Percentiles rank a stretch among this genome's conserved stretches.
Evolutionary conservation across 2,329 filamentous ascomycete species (phyloP).

Genomic region (Cladosporium colombiae): DNA sequence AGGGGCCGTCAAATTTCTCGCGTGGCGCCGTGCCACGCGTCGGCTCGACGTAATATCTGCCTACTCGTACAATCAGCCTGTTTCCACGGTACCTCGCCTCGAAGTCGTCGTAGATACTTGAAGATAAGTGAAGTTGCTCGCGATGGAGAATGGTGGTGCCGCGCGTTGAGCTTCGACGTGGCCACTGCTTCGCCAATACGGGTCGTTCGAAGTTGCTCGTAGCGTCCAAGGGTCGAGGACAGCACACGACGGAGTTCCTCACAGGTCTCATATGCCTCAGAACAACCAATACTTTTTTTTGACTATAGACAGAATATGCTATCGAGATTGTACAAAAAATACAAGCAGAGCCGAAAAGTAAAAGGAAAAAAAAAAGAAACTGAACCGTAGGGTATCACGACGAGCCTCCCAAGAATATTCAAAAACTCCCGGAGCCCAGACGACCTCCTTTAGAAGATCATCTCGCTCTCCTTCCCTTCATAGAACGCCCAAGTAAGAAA

Average conservation of each 20-base stretch:
- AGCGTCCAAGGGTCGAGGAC: not conserved
- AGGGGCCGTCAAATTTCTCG: not conserved
- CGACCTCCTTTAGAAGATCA: not conserved
- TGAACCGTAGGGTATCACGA: constrained; percentile 8
- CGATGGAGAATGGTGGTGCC: not conserved
- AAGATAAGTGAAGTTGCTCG: not conserved
- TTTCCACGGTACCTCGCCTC: not conserved
- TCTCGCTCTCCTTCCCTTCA: not conserved
- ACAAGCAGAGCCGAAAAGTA: not conserved
- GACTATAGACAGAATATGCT: not conserved
- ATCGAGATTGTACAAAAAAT: not conserved
- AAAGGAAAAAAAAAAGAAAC: not conserved
- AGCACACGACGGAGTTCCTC: too few species aligned
- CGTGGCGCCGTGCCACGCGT: not conserved
- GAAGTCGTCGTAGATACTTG: not conserved
- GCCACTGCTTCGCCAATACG: too few species aligned
- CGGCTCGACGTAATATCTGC: not conserved
- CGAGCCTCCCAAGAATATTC: constrained; percentile 1
- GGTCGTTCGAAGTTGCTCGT: not conserved
- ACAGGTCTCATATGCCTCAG: not conserved
- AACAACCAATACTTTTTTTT: not conserved
- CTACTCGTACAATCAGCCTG: not conserved
- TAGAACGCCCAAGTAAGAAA: not conserved
- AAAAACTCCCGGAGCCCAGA: not conserved
- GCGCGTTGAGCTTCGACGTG: not conserved